These are phyloP conservation scores for Irpex sp. DNA, from an alignment of 1,284 basidiomycete species.

Conservation along the genomic window DNA sequence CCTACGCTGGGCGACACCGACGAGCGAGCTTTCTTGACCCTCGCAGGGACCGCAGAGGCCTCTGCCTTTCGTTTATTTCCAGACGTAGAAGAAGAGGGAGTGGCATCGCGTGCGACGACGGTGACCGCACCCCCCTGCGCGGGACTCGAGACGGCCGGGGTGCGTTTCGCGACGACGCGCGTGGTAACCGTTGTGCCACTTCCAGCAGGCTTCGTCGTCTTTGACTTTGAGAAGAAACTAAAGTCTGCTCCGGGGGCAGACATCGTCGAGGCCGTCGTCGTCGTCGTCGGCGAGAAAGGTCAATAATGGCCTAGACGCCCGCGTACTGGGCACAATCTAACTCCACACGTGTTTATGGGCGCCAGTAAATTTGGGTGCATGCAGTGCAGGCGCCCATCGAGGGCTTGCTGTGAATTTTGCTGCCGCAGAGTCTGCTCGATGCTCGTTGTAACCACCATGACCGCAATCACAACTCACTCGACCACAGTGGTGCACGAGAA, in stretches of 20 bases:
- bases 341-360: not conserved
- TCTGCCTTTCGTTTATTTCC: conserved; percentile 10
- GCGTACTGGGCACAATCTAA: not conserved
- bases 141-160: conserved; percentile 4
- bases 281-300: not conserved
- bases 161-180: conserved; percentile 22
- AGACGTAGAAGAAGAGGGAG: conserved; percentile 14
- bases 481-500: not conserved
- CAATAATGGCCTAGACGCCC: conserved; percentile 2
- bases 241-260: conserved; percentile 6
- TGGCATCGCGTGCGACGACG: conserved; percentile 21
- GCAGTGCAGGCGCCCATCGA: not conserved
- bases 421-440: not conserved
- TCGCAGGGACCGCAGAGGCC: conserved; percentile 4
- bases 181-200: conserved; percentile 18
- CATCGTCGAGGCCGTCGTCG: not conserved
- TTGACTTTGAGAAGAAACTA: conserved; percentile 28
- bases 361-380: not conserved
- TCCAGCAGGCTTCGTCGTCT: conserved; percentile 16
- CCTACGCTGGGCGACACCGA: conserved; percentile 15
- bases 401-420: not conserved
- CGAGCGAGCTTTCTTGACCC: conserved; percentile 25
- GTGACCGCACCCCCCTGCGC: conserved; percentile 17
- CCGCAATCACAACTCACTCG: not conserved
- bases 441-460: not conserved